Conservation (phyloP, 2,329 filamentous ascomycete genomes). For the Dothideomycetes sp. region DNA sequence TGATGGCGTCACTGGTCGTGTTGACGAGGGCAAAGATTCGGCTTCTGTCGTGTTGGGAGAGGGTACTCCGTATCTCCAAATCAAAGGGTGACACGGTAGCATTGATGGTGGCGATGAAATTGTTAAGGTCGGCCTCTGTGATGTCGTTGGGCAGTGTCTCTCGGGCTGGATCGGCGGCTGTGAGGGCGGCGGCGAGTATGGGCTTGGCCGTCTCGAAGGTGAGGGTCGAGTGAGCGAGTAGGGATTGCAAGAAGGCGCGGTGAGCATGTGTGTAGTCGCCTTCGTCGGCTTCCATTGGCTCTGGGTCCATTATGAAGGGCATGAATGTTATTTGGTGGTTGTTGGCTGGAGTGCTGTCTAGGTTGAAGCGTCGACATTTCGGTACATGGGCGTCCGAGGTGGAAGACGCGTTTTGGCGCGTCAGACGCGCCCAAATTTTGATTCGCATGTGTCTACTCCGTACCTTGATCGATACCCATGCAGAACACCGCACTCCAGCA, state of each 20-base stretch:
- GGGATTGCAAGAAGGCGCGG: conserved; percentile 81
- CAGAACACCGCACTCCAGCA: too few species aligned
- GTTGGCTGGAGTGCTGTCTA: too few species aligned
- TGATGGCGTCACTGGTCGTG: conserved; percentile 70
- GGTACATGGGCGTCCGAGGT: too few species aligned
- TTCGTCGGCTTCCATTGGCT: too few species aligned
- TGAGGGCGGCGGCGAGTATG: conserved; percentile 66
- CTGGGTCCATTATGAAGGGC: conserved; percentile 2
- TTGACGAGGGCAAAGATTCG: conserved; percentile 81
- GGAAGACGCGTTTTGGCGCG: too few species aligned
- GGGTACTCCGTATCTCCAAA: conserved; percentile 68
- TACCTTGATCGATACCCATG: too few species aligned
- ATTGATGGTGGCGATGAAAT: conserved; percentile 61
- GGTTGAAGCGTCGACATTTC: too few species aligned
- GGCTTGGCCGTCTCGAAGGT: conserved; percentile 63
- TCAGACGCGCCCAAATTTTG: too few species aligned
- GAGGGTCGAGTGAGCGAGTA: conserved; percentile 67
- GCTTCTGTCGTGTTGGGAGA: conserved; percentile 50
- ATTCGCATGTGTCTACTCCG: too few species aligned
- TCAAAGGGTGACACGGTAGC: conserved; percentile 68
- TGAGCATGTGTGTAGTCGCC: conserved; percentile 52
- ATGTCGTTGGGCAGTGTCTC: conserved; percentile 50
- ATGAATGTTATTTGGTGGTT: too few species aligned
- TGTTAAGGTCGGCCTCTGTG: conserved; percentile 54
- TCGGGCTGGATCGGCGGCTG: conserved; percentile 31